Conservation (phyloP, 2,329 filamentous ascomycete genomes). For the Endothia cerciana region DNA sequence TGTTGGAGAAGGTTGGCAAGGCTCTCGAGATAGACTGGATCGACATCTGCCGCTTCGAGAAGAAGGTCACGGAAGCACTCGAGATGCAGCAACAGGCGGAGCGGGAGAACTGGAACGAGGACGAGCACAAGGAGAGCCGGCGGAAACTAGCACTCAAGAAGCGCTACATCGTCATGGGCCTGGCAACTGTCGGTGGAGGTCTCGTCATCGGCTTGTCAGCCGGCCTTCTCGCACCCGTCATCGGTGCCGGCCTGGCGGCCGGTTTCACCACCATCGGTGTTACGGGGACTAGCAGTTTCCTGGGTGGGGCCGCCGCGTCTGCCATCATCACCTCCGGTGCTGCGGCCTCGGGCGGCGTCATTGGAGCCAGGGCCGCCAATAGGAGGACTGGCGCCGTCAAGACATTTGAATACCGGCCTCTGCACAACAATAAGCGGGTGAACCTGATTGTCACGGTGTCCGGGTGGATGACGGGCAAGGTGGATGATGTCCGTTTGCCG, state of each 20-base stretch:
- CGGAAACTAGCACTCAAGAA: constrained; percentile 80
- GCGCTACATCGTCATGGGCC: constrained; percentile 91
- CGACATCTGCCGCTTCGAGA: constrained; percentile 96
- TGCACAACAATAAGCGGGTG: constrained; percentile 97
- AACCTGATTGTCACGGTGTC: constrained; percentile 95
- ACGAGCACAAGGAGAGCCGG: constrained; percentile 86
- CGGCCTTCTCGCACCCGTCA: constrained; percentile 87
- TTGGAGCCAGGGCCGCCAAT: constrained; percentile 83
- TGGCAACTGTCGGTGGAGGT: constrained; percentile 93
- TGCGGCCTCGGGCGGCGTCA: constrained; percentile 82
- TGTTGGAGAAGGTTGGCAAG: constrained; percentile 82
- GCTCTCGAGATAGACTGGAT: constrained; percentile 84
- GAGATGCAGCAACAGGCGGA: constrained; percentile 96
- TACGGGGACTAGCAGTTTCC: constrained; percentile 82
- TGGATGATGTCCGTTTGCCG: constrained; percentile 92
- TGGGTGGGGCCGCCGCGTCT: constrained; percentile 89
- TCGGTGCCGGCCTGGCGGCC: constrained; percentile 89
- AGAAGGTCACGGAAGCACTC: constrained; percentile 91
- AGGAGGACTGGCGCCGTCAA: constrained; percentile 88
- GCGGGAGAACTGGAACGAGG: constrained; percentile 97
- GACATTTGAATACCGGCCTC: constrained; percentile 93
- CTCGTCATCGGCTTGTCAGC: constrained; percentile 95
- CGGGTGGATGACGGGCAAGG: constrained; percentile 98
- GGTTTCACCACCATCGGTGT: constrained; percentile 96
- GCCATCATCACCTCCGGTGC: constrained; percentile 92